Evolutionary conservation across 345 rosid species (phyloP).

Genomic region (Eucalyptus sideroxylon): DNA sequence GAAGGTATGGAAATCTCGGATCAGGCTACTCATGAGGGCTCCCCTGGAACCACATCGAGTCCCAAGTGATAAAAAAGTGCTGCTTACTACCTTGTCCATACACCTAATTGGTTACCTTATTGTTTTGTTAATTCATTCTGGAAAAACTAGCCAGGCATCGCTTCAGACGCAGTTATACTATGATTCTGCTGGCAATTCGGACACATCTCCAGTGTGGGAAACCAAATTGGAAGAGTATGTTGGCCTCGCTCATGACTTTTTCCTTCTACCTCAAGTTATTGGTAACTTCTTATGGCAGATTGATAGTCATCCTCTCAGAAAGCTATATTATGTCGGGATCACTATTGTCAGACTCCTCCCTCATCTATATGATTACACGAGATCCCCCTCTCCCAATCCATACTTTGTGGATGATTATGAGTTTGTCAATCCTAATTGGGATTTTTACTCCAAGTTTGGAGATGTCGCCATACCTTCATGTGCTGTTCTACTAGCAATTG

Average conservation of each 20-base stretch:
- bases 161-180: slow-evolving; percentile 2
- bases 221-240: slow-evolving; percentile 69
- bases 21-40: slow-evolving; percentile 27
- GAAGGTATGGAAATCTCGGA: slow-evolving; percentile 82
- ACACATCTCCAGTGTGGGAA: slow-evolving; percentile 29
- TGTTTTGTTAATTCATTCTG: slow-evolving; percentile 33
- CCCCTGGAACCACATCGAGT: slow-evolving; percentile 50
- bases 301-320: slow-evolving; percentile 46
- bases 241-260: slow-evolving; percentile 83
- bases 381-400: slow-evolving; percentile 42
- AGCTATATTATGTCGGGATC: slow-evolving; percentile 54
- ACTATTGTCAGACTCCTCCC: slow-evolving; percentile 70
- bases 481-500: slow-evolving; percentile 42
- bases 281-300: slow-evolving; percentile 69
- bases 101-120: slow-evolving; percentile 49
- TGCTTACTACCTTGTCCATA: slow-evolving; percentile 22
- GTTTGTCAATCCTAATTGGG: slow-evolving; percentile 58
- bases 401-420: slow-evolving; percentile 53
- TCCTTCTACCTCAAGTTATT: slow-evolving; percentile 83
- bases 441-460: slow-evolving; percentile 68
- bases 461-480: slow-evolving; percentile 61
- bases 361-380: slow-evolving; percentile 56
- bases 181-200: slow-evolving; percentile 16
- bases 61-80: slow-evolving; percentile 55
- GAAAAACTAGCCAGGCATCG: slow-evolving; percentile 13